A percentile compares a stretch with the other conserved stretches of the same genome.
phyloP scores from a whole-genome alignment of 2,329 filamentous ascomycete species.

The Arachnomyces sp. region DNA sequence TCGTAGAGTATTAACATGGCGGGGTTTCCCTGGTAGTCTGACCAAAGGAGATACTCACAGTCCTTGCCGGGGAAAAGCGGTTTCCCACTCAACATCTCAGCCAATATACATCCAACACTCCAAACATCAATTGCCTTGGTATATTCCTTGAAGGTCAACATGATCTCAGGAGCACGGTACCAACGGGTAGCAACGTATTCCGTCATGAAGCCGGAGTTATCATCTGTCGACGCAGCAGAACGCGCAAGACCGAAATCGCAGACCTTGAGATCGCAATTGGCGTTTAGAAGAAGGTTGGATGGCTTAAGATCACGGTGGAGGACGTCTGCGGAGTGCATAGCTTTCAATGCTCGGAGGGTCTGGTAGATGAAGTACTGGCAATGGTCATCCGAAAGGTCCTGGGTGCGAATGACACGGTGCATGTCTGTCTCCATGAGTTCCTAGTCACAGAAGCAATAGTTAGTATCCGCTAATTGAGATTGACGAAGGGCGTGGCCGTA shows the following conservation, averaged over 20 bases:
- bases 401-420: conserved; percentile 96
- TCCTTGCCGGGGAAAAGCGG: conserved; percentile 97
- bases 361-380: conserved; percentile 99
- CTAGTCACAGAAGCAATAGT: conserved; percentile 38
- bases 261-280: conserved; percentile 98
- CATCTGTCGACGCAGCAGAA: conserved; percentile 92
- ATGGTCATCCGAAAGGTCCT: conserved; percentile 96
- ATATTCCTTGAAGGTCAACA: conserved; percentile 99
- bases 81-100: conserved; percentile 98
- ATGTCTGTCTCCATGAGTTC: conserved; percentile 99
- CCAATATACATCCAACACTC: conserved; percentile 96
- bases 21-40: conserved; percentile 1
- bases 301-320: conserved; percentile 96
- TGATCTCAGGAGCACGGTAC: conserved; percentile 98
- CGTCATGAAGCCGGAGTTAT: conserved; percentile 99
- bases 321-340: conserved; percentile 98
- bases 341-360: conserved; percentile 92
- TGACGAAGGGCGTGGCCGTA: conserved; percentile 34
- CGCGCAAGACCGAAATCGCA: conserved; percentile 96
- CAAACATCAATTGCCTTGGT: conserved; percentile 99
- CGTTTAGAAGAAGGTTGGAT: conserved; percentile 91
- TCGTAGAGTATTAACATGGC: conserved; percentile 11
- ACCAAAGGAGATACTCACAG: conserved; percentile 52
- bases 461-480: background rate
- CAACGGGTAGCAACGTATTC: conserved; percentile 99